These are phyloP conservation scores for Fomitopsis pulvina DNA, from an alignment of 768 basidiomycete genomes.

Conservation along the genomic window DNA sequence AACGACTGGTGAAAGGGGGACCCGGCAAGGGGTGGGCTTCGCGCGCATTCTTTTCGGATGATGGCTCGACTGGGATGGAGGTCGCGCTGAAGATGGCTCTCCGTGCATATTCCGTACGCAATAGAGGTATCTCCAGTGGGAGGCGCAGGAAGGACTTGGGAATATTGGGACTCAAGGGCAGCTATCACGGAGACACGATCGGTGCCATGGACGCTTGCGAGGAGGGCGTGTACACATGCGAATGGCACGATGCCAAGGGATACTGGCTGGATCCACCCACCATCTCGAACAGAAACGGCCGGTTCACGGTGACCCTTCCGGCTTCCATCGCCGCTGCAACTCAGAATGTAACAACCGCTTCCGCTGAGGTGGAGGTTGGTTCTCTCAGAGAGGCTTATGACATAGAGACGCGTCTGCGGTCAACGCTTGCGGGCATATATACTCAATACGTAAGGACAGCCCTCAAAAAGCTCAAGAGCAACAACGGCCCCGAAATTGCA, in stretches of 20 bases:
- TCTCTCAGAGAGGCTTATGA: conserved; percentile 65
- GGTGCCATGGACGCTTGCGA: conserved; percentile 95
- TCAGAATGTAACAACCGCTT: neutral
- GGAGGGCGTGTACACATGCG: conserved; percentile 89
- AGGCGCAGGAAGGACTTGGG: conserved; percentile 42
- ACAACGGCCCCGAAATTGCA: conserved; percentile 41
- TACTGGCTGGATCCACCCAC: conserved; percentile 91
- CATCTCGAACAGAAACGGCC: conserved; percentile 60
- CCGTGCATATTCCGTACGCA: conserved; percentile 48
- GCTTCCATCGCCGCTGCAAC: conserved; percentile 30
- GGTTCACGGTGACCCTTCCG: conserved; percentile 48
- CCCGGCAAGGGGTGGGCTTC: conserved; percentile 90
- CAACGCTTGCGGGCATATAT: conserved; percentile 61
- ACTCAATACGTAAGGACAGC: conserved; percentile 46
- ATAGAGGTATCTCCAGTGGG: conserved; percentile 24
- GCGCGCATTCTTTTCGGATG: conserved; percentile 88
- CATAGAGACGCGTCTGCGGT: conserved; percentile 50
- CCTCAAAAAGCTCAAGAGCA: conserved; percentile 39
- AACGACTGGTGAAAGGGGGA: conserved; percentile 63
- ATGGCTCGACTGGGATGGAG: conserved; percentile 95
- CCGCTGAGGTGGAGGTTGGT: conserved; percentile 25
- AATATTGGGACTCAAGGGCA: conserved; percentile 82
- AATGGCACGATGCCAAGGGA: conserved; percentile 92
- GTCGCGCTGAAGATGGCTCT: conserved; percentile 98
- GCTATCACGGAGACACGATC: conserved; percentile 97